Conservation (phyloP, 441 rosid species). For the Metrosideros polymorpha region DNA sequence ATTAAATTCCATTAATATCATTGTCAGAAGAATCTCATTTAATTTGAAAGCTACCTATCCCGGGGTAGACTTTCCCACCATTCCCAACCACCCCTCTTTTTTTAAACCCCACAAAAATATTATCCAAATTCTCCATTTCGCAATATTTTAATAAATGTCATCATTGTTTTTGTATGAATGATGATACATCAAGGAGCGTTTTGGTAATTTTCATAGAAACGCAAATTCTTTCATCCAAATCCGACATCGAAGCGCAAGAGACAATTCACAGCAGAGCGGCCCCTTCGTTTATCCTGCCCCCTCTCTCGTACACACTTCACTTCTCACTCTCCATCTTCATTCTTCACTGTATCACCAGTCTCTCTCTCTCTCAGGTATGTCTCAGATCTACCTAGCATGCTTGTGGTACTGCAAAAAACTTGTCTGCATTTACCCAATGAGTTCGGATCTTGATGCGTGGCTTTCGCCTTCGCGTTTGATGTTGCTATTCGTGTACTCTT, state of each 20-base stretch:
- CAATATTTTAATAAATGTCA: not conserved
- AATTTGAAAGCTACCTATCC: not conserved
- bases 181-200: not conserved
- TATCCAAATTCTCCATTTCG: not conserved
- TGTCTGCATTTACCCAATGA: not conserved
- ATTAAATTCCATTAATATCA: not conserved
- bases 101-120: not conserved
- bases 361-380: not conserved
- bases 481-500: not conserved
- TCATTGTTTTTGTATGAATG: not conserved
- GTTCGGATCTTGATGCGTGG: not conserved
- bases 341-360: not conserved
- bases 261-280: not conserved
- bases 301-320: not conserved
- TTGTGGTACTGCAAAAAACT: not conserved
- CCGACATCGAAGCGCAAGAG: not conserved
- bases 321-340: not conserved
- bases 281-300: not conserved
- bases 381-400: not conserved
- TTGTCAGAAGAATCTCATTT: not conserved
- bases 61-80: not conserved
- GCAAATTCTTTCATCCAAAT: not conserved
- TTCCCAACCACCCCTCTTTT: not conserved
- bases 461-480: not conserved
- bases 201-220: not conserved